Percentiles rank a stretch among this genome's conserved stretches.
These are phyloP conservation scores for Ceratobasidium sp. DNA, from an alignment of 1,284 basidiomycete genomes.

Conservation along the genomic window DNA sequence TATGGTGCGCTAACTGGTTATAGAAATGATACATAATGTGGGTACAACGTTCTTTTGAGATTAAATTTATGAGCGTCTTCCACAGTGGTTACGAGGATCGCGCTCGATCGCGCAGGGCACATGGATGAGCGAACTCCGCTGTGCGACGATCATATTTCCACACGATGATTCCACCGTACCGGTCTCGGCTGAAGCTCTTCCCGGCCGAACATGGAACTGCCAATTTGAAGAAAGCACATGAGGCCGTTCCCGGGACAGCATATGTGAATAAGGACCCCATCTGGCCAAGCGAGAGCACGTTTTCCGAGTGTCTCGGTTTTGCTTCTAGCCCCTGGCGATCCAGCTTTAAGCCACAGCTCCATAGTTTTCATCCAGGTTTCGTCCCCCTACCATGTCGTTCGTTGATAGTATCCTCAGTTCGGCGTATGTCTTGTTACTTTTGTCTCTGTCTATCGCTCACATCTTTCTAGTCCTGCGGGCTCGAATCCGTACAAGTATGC, in stretches of 20 bases:
- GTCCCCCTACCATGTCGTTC: constrained; percentile 29
- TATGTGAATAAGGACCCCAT: neutral
- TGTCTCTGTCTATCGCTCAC: neutral
- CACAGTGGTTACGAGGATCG: no score
- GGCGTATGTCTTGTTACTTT: constrained; percentile 4
- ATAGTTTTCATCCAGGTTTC: neutral
- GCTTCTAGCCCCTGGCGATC: neutral
- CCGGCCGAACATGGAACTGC: no score
- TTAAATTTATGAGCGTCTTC: no score
- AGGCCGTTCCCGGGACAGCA: neutral
- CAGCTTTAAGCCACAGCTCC: neutral
- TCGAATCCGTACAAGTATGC: constrained; percentile 34
- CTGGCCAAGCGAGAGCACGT: neutral
- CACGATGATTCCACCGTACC: no score
- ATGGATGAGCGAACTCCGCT: no score
- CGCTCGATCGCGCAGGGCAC: neutral
- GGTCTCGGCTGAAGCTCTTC: no score
- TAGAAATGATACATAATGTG: no score
- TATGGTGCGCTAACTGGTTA: no score
- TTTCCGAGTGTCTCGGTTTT: neutral
- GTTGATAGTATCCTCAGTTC: constrained; percentile 28
- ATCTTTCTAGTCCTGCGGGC: neutral
- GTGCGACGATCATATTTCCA: no score
- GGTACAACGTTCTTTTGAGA: no score
- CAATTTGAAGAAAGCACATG: neutral